Evolutionary conservation across 2,329 filamentous ascomycete species (phyloP), one percentile per base, ranked within the genome.

Genomic region (Paramyrothecium roridum): DNA sequence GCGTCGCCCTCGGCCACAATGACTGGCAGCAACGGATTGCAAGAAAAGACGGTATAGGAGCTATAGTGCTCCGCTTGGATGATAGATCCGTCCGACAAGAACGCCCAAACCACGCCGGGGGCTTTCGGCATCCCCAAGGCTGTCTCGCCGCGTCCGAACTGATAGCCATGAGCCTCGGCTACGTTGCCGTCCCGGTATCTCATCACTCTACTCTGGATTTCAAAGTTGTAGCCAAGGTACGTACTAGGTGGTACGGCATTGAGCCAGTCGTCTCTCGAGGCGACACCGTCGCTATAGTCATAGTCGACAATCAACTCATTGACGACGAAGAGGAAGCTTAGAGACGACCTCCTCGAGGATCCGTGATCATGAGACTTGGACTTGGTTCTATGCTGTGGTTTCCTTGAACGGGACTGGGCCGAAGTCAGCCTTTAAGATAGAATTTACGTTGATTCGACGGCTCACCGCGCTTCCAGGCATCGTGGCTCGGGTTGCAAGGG

Each of bases 321-420:
- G 48, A 75, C 64, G 3, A 73, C 63, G 23, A 78, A 78, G 1
- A 76, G 57, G 54, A 77, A 77, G 34, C 63, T 68, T 2, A 66
- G 53, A 13, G 23, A 19, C 30, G 21, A 11, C 52, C 55, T 33
- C 19, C 23, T 45, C 10, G 23, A 33, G 16, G 22, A 19, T 6
- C 48, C 30, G 19, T 37, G 30, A 17, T n/a, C n/a, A 48, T 48
- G 46, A n/a, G 21, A 19, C 30, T 50, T 50, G 48, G 22, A 30
- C n/a, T 50, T 50, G 11, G 48, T 30, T 16, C n/a, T 48, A 26
- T 26, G 21, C 17, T 50, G 48, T 3, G 22, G 22, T 19, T 33
- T 33, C 22, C 45, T 13, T 16, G 37, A 43, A 43, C 37, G 37
- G n/a, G 37, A 17, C 37, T 43, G n/a, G 16, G 12, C 37, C 37